Evolutionary conservation across 371 early-diverging fungal genomes (phyloP).

Genomic region (Chytridium lagenaria): DNA sequence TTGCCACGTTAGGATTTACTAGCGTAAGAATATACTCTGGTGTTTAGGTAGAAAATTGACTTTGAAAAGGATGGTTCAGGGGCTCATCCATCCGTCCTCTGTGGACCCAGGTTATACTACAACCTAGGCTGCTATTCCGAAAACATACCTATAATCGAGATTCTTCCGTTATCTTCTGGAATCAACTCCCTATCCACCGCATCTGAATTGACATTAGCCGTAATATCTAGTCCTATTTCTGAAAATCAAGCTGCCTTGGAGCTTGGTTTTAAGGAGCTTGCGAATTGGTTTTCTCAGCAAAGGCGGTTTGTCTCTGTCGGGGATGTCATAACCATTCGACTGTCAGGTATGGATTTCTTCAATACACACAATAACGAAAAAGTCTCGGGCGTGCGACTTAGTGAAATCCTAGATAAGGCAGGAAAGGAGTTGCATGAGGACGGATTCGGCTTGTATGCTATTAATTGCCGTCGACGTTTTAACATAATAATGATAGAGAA

Average conservation of each 20-base stretch:
- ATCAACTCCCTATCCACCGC: not conserved
- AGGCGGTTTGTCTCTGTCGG: conserved; percentile 14
- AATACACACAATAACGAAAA: no score
- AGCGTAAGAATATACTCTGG: not conserved
- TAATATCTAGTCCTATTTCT: not conserved
- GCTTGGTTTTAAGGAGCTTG: conserved; percentile 1
- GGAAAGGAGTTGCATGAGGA: no score
- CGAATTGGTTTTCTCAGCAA: conserved; percentile 9
- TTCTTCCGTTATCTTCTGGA: not conserved
- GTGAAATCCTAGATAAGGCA: no score
- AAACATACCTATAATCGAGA: not conserved
- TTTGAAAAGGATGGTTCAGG: no score
- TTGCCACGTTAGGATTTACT: not conserved
- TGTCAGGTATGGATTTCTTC: not conserved
- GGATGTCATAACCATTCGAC: conserved; percentile 7
- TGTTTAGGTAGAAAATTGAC: no score
- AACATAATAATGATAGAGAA: no score
- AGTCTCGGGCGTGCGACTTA: no score
- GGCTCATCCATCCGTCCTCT: no score
- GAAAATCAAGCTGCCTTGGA: not conserved
- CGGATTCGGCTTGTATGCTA: no score
- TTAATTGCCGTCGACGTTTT: no score
- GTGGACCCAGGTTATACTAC: not conserved
- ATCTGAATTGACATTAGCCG: not conserved
- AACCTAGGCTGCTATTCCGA: not conserved